phyloP scores from a whole-genome alignment of 2,329 filamentous ascomycete species.

The Alternaria angustiovoidea region DNA sequence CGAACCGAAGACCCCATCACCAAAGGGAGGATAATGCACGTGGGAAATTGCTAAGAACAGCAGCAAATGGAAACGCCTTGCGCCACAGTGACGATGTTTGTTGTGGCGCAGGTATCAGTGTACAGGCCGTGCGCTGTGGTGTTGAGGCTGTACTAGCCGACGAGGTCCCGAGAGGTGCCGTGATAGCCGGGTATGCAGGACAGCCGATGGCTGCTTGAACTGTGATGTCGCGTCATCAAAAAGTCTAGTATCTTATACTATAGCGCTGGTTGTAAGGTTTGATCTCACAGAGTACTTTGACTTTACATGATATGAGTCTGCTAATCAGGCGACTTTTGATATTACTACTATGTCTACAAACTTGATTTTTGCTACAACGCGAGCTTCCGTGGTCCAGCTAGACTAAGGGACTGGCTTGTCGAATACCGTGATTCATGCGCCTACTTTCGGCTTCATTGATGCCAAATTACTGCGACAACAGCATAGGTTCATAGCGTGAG shows the following conservation, averaged over 20 bases:
- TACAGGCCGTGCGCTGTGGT: conserved; percentile 4
- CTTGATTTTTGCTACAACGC: not conserved
- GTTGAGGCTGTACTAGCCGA: conserved; percentile 11
- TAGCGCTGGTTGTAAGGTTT: not conserved
- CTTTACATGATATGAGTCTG: not conserved
- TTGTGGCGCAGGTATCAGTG: conserved; percentile 11
- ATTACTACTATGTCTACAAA: not conserved
- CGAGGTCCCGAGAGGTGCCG: not conserved
- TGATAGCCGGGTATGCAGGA: not conserved
- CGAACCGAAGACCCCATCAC: not conserved
- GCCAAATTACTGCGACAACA: not conserved
- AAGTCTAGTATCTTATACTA: not conserved
- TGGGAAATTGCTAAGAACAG: not conserved
- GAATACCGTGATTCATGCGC: not conserved
- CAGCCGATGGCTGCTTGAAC: not conserved
- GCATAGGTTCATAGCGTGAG: not conserved
- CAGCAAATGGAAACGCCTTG: not conserved
- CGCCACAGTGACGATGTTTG: conserved; percentile 1
- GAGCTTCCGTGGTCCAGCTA: not conserved
- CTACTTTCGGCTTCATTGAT: not conserved
- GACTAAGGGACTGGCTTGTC: not conserved
- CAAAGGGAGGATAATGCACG: not conserved
- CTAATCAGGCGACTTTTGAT: not conserved
- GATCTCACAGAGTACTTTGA: not conserved
- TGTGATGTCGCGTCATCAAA: not conserved